Base-by-base conservation (phyloP, 306 rosid species). In the Casuarina glauca region DNA sequence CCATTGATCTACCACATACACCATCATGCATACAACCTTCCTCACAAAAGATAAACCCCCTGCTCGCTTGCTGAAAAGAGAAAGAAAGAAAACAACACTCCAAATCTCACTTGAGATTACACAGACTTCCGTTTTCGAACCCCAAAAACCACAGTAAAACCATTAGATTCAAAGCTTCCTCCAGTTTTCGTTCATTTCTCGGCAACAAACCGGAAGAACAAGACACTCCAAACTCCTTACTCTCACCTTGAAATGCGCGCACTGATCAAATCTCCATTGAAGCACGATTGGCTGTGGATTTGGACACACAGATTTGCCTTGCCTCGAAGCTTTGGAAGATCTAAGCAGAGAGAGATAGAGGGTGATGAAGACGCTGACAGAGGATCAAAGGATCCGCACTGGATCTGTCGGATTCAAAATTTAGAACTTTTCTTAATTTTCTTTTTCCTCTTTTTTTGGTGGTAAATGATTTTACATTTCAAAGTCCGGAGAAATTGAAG, bases 341-440 rank as follows among this genome's bases (percentile, higher is more conserved):
- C 91, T 87, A 91, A 20, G 61, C 64, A 77, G n/a, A 55, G 53
- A 67, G 51, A 39, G 17, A 45, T n/a, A 17, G 78, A 13, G 26
- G 32, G 52, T 60, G 66, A 81, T 20, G 84, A 43, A 46, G 83
- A 66, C 45, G 73, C 77, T 61, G 42, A 54, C 66, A 70, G 69
- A 74, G 80, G 91, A 89, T 89, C 87, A 82, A 84, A 83, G 88
- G 88, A 87, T 83, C 92, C 87, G 82, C 80, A 76, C 74, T 88
- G 83, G 89, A 90, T 88, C 91, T 86, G 82, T 69, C 75, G 82
- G 88, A 85, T 82, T 82, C 87, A 77, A 80, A 82, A 48, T 50
- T 75, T 36, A 74, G 54, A 26, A 70, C 69, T 64, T 70, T 32
- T 11, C 70, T 70, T 62, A 73, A 68, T 84, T 71, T 74, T 41